A percentile compares a stretch with the other conserved stretches of the same genome.
Evolutionary conservation across 305 asterid species (phyloP).

Genomic region (Rubia peregrina): DNA sequence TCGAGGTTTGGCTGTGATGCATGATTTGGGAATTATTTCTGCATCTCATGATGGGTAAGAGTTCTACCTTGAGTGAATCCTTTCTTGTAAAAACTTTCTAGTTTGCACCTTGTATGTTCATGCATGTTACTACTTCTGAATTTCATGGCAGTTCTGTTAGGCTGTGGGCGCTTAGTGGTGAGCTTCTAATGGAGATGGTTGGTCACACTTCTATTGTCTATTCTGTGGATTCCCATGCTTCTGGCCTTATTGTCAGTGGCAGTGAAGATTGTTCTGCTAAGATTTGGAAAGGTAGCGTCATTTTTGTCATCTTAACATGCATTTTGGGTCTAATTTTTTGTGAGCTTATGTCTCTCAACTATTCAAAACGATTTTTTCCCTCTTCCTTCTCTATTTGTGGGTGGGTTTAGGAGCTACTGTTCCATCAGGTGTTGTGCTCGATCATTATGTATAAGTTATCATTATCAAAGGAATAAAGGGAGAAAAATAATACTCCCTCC

Average conservation of each 20-base stretch:
- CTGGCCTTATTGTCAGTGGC: slow-evolving; percentile 89
- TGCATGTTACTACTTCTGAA: slow-evolving; percentile 8
- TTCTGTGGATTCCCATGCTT: slow-evolving; percentile 77
- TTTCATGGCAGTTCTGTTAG: slow-evolving; percentile 63
- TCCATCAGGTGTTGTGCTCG: not conserved
- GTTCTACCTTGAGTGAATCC: slow-evolving; percentile 6
- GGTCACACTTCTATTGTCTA: slow-evolving; percentile 89
- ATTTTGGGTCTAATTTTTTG: not conserved
- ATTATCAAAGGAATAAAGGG: not conserved
- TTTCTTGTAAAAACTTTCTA: not conserved
- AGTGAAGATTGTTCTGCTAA: slow-evolving; percentile 89
- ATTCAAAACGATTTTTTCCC: not conserved
- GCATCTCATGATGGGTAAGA: slow-evolving; percentile 95
- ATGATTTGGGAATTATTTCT: slow-evolving; percentile 73
- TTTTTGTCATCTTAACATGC: slow-evolving; percentile 6
- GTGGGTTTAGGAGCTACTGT: not conserved
- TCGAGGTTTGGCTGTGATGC: slow-evolving; percentile 80
- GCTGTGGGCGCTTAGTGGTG: slow-evolving; percentile 83
- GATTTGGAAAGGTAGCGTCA: slow-evolving; percentile 82
- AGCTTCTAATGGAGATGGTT: slow-evolving; percentile 85
- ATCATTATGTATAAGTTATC: not conserved
- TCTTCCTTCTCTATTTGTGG: not conserved
- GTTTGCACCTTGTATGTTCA: slow-evolving; percentile 3
- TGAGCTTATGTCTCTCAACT: not conserved
- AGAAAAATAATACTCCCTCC: not conserved